Conservation (phyloP, 169 alveolate species). For the Plasmodium yoelii region DNA sequence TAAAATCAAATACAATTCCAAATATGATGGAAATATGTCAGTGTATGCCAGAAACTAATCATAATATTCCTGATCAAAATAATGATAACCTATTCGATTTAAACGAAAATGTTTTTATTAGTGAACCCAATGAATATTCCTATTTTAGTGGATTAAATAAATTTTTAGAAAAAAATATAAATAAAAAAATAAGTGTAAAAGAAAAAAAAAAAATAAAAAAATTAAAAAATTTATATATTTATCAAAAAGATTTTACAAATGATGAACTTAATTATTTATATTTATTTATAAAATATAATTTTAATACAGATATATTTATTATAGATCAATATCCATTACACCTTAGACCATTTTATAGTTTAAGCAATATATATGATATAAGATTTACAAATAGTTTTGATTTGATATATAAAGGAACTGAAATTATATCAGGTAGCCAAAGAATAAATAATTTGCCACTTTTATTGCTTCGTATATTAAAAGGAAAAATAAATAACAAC, state of each 20-base stretch:
- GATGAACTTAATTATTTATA: constrained; percentile 32
- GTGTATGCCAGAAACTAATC: no score
- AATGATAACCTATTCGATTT: neutral
- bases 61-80: neutral
- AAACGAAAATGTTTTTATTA: neutral
- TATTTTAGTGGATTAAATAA: neutral
- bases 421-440: constrained; percentile 66
- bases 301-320: constrained; percentile 22
- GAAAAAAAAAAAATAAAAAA: neutral
- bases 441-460: constrained; percentile 47
- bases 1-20: no score
- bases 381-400: constrained; percentile 62
- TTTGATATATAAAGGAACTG: constrained; percentile 45
- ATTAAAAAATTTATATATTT: constrained; percentile 28
- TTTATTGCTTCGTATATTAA: constrained; percentile 13
- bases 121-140: neutral
- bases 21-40: no score
- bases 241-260: constrained; percentile 39
- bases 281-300: constrained; percentile 28
- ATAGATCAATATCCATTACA: constrained; percentile 49
- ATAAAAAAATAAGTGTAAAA: constrained; percentile 5
- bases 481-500: constrained; percentile 1
- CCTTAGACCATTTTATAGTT: constrained; percentile 49
- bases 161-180: neutral
- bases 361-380: constrained; percentile 35